Conservation (phyloP, 2,329 filamentous ascomycete genomes). For the Niveomyces coronatus region DNA sequence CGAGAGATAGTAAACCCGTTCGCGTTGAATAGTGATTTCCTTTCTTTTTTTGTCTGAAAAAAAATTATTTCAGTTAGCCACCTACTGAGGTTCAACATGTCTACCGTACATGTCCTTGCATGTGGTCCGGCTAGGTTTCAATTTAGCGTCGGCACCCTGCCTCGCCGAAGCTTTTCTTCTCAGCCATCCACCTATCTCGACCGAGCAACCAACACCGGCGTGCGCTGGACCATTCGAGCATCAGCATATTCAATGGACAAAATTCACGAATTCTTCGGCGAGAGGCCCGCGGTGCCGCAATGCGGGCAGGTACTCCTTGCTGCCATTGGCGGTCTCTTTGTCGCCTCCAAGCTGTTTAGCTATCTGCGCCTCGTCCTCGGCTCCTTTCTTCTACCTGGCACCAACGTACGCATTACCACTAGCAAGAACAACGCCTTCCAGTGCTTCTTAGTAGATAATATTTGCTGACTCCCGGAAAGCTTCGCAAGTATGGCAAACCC, state of each 20-base stretch:
- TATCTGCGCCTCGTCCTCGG: constrained; percentile 53
- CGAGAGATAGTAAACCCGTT: too few species aligned
- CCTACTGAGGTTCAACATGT: too few species aligned
- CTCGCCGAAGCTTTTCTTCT: neutral
- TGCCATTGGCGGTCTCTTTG: constrained; percentile 47
- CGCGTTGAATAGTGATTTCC: too few species aligned
- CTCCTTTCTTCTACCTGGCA: constrained; percentile 57
- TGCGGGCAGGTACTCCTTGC: constrained; percentile 36
- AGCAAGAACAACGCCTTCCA: too few species aligned
- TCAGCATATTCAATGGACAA: constrained; percentile 5
- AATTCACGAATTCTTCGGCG: constrained; percentile 22
- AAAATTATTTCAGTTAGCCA: too few species aligned
- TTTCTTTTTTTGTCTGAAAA: too few species aligned
- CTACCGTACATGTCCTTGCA: too few species aligned
- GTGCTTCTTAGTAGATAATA: too few species aligned
- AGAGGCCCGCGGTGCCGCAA: constrained; percentile 28
- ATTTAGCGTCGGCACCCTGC: too few species aligned
- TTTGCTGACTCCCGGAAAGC: constrained; percentile 50
- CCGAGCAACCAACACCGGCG: too few species aligned
- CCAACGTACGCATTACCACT: too few species aligned
- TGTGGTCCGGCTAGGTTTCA: too few species aligned
- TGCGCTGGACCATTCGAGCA: neutral
- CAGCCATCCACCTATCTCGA: neutral
- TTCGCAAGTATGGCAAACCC: constrained; percentile 81
- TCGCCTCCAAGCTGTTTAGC: constrained; percentile 46